Conservation (phyloP, 305 asterid genomes). For the Solanum hybrid region DNA sequence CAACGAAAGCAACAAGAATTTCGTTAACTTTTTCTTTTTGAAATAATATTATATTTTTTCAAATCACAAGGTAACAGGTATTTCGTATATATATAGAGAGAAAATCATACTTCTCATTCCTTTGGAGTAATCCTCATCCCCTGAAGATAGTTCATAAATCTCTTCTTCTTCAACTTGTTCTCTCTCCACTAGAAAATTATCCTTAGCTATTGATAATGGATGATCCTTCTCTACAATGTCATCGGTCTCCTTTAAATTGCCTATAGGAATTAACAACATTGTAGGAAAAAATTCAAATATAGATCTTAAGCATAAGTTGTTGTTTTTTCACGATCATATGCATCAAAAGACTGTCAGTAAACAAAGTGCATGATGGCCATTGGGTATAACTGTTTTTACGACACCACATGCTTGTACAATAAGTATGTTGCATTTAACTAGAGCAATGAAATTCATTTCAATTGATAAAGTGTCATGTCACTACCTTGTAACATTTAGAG, state of each 20-base stretch:
- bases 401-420: neutral
- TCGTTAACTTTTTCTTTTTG: neutral
- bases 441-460: neutral
- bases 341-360: neutral
- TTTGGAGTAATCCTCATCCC: slow-evolving; percentile 63
- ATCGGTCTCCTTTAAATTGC: slow-evolving; percentile 29
- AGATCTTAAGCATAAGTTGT: neutral
- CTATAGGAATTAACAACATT: slow-evolving; percentile 13
- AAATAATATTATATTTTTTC: neutral
- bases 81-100: neutral
- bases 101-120: slow-evolving; percentile 79
- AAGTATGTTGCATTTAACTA: neutral
- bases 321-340: neutral
- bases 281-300: neutral
- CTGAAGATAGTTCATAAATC: slow-evolving; percentile 71
- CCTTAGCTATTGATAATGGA: slow-evolving; percentile 15
- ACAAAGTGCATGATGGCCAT: neutral
- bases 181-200: slow-evolving; percentile 23
- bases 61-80: neutral
- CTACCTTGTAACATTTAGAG: neutral
- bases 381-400: neutral
- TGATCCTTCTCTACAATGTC: slow-evolving; percentile 26
- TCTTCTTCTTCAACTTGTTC: slow-evolving; percentile 37
- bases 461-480: neutral
- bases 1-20: neutral